Evolutionary conservation across 805 yeast species (phyloP).

Genomic region (Pichia cephalocereana): DNA sequence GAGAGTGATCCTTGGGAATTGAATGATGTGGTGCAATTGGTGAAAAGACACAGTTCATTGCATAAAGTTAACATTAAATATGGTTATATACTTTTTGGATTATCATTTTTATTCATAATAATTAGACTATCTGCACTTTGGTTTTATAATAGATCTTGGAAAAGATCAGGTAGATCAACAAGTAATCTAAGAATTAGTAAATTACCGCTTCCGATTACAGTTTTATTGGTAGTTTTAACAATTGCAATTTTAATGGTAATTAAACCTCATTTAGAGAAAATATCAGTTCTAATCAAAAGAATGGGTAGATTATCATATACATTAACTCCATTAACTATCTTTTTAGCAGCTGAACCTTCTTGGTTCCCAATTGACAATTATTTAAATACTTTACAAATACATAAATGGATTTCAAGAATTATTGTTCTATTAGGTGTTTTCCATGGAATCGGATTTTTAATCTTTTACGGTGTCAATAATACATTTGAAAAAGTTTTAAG

Average conservation of each 20-base stretch:
- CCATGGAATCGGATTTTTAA: slow-evolving; percentile 46
- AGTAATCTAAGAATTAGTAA: slow-evolving; percentile 24
- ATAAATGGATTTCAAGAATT: slow-evolving; percentile 64
- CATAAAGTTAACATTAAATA: slow-evolving; percentile 52
- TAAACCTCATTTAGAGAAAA: slow-evolving; percentile 26
- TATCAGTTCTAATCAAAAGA: slow-evolving; percentile 39
- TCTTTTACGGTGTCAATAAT: slow-evolving; percentile 32
- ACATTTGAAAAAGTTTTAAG: slow-evolving; percentile 30
- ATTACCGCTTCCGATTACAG: slow-evolving; percentile 6
- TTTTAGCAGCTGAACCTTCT: slow-evolving; percentile 49
- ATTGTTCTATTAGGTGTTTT: slow-evolving; percentile 35
- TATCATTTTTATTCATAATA: slow-evolving; percentile 33
- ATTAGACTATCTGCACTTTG: slow-evolving; percentile 27
- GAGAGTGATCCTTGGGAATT: not conserved
- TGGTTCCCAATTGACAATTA: slow-evolving; percentile 40
- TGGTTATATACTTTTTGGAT: slow-evolving; percentile 43
- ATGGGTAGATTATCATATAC: slow-evolving; percentile 54
- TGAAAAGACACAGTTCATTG: slow-evolving; percentile 39
- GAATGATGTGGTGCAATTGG: not conserved
- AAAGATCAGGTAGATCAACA: slow-evolving; percentile 30
- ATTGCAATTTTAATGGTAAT: not conserved
- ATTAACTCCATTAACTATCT: slow-evolving; percentile 48
- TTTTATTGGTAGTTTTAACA: not conserved
- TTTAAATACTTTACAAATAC: slow-evolving; percentile 45
- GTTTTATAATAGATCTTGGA: slow-evolving; percentile 29